Base-by-base conservation (phyloP, 495 filamentous ascomycete genomes). In the Aspergillus carlsbadensis region DNA sequence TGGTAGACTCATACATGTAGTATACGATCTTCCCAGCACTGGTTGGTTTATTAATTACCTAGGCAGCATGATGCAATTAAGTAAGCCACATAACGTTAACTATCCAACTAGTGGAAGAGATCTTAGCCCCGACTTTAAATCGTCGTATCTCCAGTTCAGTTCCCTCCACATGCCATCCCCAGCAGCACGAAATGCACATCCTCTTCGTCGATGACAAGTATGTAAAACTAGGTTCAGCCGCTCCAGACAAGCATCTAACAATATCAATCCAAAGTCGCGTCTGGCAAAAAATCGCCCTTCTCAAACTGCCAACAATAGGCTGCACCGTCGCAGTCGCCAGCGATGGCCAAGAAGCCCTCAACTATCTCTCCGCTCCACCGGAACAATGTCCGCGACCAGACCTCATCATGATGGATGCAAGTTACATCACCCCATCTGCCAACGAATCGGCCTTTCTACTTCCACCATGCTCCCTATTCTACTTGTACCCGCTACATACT, bases 371-470 rank as follows among this genome's bases (percentile, higher is more conserved):
- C 2, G 33, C 6, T 14, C 54, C 50, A 33, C 37, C 50, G 10
- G 36, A 34, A 21, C 11, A 41, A 8, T 55, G 26, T 56, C 44
- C 43, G 21, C 53, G 44, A 14, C 54, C 45, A 10, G 44, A 56
- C 11, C 24, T 49, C 1, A 56, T 49, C 5, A 13, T 56, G 35
- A 56, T 56, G 35, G 54, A 49, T 50, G 54, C 41, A 56, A 41
- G 3, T 21, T 29, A 8, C 26, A 29, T n/a, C n/a, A n/a, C n/a
- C n/a, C n/a, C n/a, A n/a, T n/a, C n/a, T n/a, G n/a, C n/a, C n/a
- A n/a, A n/a, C n/a, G n/a, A n/a, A n/a, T n/a, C n/a, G n/a, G n/a
- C n/a, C n/a, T n/a, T n/a, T n/a, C n/a, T n/a, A n/a, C 42, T 3
- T 11, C 34, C 41, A 35, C 6, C 47, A n/a, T n/a, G n/a, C n/a